Percentiles rank a stretch among this genome's conserved stretches.
phyloP scores from a whole-genome alignment of 495 filamentous ascomycete species.

The Oidiodendron maius region DNA sequence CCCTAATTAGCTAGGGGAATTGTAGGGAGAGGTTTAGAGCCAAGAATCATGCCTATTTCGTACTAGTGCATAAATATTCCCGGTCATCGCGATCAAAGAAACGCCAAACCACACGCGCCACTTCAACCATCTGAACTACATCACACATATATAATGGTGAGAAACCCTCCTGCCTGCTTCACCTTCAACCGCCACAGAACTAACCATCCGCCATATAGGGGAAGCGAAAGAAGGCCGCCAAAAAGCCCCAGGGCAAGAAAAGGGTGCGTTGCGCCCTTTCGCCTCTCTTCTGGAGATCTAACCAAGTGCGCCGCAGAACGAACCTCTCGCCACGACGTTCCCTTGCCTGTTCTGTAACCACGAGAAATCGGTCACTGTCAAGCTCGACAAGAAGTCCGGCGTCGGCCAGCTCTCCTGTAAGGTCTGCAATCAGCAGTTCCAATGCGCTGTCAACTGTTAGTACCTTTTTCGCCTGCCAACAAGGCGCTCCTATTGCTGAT shows the following conservation, averaged over 20 bases:
- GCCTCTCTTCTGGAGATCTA: not conserved
- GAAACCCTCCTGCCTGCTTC: too few relatives aligned
- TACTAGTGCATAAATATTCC: too few relatives aligned
- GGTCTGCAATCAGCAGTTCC: constrained; percentile 87
- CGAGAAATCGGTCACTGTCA: constrained; percentile 81
- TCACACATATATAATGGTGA: too few relatives aligned
- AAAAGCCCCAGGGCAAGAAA: constrained; percentile 75
- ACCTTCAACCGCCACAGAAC: not conserved
- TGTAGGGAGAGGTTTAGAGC: too few relatives aligned
- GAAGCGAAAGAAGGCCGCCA: constrained; percentile 92
- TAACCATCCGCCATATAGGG: constrained; percentile 46
- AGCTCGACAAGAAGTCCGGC: constrained; percentile 85
- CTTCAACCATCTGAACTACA: too few relatives aligned
- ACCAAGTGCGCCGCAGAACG: constrained; percentile 47
- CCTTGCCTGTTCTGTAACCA: constrained; percentile 99
- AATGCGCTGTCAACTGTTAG: constrained; percentile 89
- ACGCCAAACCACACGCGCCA: too few relatives aligned
- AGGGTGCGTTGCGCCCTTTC: constrained; percentile 49
- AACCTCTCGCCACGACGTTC: constrained; percentile 82
- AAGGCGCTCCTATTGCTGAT: not conserved
- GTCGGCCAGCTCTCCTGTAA: constrained; percentile 83
- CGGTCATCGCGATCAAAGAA: too few relatives aligned
- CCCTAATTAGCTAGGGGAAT: too few relatives aligned
- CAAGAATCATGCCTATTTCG: too few relatives aligned
- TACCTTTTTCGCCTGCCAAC: constrained; percentile 1